Evolutionary conservation across 2,329 filamentous ascomycete genomes (phyloP).

Genomic region (Colletotrichum abscissum): DNA sequence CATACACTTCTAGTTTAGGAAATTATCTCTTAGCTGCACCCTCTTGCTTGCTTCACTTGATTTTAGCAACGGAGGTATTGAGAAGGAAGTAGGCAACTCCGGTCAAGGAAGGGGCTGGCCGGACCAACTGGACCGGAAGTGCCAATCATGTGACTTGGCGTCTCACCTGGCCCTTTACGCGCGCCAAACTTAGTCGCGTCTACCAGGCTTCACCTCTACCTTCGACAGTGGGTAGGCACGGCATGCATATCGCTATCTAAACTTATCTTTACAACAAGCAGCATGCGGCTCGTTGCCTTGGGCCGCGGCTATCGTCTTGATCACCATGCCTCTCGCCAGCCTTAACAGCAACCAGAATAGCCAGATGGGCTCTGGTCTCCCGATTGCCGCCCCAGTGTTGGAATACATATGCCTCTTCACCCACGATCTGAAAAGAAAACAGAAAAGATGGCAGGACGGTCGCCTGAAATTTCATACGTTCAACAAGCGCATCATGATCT

Average conservation of each 20-base stretch:
- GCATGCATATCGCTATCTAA: neutral
- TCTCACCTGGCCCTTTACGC: neutral
- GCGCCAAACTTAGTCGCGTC: neutral
- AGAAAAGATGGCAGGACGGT: constrained; percentile 95
- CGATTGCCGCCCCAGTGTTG: constrained; percentile 78
- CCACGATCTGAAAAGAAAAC: constrained; percentile 84
- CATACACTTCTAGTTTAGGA: neutral
- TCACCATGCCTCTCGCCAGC: constrained; percentile 7
- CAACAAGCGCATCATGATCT: constrained; percentile 92
- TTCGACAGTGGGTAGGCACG: neutral
- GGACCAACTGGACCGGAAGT: neutral
- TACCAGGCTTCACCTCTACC: neutral
- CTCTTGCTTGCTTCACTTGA: too few species aligned
- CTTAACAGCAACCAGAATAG: neutral
- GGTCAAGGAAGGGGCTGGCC: too few species aligned
- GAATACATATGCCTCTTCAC: constrained; percentile 91
- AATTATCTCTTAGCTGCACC: too few species aligned
- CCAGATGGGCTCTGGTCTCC: constrained; percentile 38
- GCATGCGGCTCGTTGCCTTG: neutral
- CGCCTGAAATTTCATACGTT: constrained; percentile 88
- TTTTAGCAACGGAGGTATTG: neutral
- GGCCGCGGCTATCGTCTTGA: neutral
- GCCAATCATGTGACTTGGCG: neutral
- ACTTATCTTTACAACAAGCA: neutral
- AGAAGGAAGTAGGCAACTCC: neutral